Evolutionary conservation across 73 alveolate genomes (phyloP), one percentile per base, ranked within the genome.

Genomic region (Paramecium primaurelia): DNA sequence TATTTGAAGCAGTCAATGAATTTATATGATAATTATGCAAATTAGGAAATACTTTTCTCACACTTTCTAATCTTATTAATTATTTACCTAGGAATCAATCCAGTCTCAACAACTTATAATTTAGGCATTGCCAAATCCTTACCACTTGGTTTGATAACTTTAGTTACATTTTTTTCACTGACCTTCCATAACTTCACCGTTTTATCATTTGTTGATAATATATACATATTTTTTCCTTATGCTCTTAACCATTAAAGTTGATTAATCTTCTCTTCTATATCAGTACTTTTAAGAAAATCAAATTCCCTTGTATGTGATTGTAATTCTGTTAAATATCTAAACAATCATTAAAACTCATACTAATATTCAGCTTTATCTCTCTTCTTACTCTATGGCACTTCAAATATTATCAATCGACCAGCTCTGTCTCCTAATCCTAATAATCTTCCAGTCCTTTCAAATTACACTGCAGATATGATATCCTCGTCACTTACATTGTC

Each of bases 401-500:
- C 92, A 84, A 95, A 95, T 20, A 95, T 88, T 77, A 95, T 95
- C 45, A 95, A 96, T 88, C 98, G 93, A 22, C 98, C 98, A 30
- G 97, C 98, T 85, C 96, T 86, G 64, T 95, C 98, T 37, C 98
- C 98, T 64, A 95, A 95, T 37, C 96, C 90, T 26, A 95, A 73
- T 71, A 92, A 86, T 86, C 95, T 92, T 14, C 98, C 98, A 32
- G 95, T 86, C 86, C 93, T 92, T 51, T 95, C 98, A 71, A 95
- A 95, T 28, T 89, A 11, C 18, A 95, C 93, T 22, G 98, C 95
- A 26, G 97, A 94, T 8, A 95, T 88, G 59, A 94, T 93, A 85
- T 95, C 98, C 40, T 95, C 94, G 28, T 89, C 94, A 69, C 92
- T 71, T 2, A 89, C 94, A 59, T 89, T 89, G 44, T 89, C 94